A percentile compares a stretch with the other conserved stretches of the same genome.
Conservation (phyloP, 2,329 filamentous ascomycete species). For the Scedosporium dehoogii region DNA sequence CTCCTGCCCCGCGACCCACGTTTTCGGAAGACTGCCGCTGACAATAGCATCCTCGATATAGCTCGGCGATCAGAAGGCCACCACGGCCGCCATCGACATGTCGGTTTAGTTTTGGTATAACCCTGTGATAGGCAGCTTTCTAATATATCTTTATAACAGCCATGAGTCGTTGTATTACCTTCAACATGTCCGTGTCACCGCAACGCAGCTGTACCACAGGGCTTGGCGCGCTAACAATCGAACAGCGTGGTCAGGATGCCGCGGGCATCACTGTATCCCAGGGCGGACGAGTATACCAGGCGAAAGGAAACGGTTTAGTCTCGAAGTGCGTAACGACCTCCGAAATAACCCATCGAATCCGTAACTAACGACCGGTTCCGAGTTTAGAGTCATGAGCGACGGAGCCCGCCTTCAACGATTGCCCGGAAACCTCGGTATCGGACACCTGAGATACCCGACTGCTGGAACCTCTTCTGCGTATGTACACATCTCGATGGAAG, state of each 20-base stretch:
- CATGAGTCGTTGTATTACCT: slow-evolving; percentile 65
- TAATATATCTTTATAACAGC: too few species aligned
- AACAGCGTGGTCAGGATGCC: slow-evolving; percentile 73
- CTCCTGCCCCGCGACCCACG: neutral
- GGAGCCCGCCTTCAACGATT: slow-evolving; percentile 52
- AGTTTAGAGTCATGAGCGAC: slow-evolving; percentile 59
- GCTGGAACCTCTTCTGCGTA: slow-evolving; percentile 60
- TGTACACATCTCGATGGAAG: slow-evolving; percentile 8
- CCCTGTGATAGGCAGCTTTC: too few species aligned
- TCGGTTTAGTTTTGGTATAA: too few species aligned
- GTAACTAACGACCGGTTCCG: too few species aligned
- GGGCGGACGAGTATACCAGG: slow-evolving; percentile 76
- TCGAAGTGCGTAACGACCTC: slow-evolving; percentile 33
- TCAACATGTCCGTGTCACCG: slow-evolving; percentile 32
- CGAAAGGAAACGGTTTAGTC: slow-evolving; percentile 85
- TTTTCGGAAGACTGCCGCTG: neutral
- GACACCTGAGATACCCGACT: slow-evolving; percentile 82
- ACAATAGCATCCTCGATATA: neutral
- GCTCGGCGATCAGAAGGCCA: slow-evolving; percentile 4
- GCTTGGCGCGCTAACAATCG: slow-evolving; percentile 13
- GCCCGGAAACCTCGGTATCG: slow-evolving; percentile 43
- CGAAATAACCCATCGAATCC: too few species aligned
- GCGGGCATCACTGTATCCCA: slow-evolving; percentile 70
- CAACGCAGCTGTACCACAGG: slow-evolving; percentile 7
- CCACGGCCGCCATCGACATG: slow-evolving; percentile 50